Evolutionary conservation across 345 rosid genomes (phyloP).

Genomic region (Acer campestre): DNA sequence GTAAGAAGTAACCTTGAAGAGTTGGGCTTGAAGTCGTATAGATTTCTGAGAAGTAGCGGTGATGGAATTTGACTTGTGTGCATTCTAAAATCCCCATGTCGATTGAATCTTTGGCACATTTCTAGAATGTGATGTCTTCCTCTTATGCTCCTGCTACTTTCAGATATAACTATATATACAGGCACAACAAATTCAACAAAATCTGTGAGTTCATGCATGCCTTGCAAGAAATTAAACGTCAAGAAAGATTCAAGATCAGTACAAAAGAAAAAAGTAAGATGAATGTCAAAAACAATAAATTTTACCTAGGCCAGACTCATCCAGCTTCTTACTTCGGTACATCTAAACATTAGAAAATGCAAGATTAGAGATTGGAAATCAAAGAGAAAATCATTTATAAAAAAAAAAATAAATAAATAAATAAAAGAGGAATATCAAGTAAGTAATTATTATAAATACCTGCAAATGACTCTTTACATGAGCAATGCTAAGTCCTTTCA

Average conservation of each 20-base stretch:
- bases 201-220: background rate
- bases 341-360: constrained; percentile 43
- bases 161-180: constrained; percentile 23
- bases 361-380: background rate
- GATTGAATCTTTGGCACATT: constrained; percentile 18
- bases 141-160: constrained; percentile 20
- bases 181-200: background rate
- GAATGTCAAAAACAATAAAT: background rate
- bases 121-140: constrained; percentile 25
- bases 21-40: constrained; percentile 17
- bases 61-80: constrained; percentile 24
- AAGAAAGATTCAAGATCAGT: background rate
- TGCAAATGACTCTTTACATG: constrained; percentile 95
- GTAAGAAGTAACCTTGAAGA: constrained; percentile 25
- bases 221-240: background rate
- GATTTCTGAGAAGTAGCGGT: constrained; percentile 7
- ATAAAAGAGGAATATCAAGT: background rate
- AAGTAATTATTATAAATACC: constrained; percentile 31
- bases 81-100: constrained; percentile 18
- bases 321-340: constrained; percentile 88
- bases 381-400: background rate
- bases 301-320: constrained; percentile 65
- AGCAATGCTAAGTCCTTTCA: constrained; percentile 82
- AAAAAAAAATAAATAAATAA: background rate
- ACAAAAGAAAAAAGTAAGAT: too few species aligned